These are phyloP conservation scores for Aspergillus sp. DNA, from an alignment of 2,329 filamentous ascomycete species.

Conservation along the genomic window DNA sequence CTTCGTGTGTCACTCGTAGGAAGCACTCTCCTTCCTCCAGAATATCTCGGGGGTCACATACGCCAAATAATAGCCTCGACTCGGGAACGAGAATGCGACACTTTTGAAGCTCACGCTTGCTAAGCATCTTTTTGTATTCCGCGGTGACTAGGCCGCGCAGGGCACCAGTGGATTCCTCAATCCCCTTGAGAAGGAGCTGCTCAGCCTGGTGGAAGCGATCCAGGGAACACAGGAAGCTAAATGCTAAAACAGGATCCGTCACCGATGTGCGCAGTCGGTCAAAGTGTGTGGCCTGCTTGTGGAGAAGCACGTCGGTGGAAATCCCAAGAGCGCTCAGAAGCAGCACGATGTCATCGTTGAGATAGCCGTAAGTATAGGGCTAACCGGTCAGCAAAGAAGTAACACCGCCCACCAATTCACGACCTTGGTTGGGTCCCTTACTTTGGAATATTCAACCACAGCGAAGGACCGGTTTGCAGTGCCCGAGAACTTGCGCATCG, in stretches of 20 bases:
- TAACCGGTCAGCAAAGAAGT: background rate
- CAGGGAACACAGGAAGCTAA: background rate
- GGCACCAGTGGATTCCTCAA: background rate
- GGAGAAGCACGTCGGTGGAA: background rate
- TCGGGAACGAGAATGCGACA: background rate
- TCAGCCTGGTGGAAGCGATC: background rate
- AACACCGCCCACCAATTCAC: background rate
- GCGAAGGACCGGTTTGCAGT: background rate
- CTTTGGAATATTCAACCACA: background rate
- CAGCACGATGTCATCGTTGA: background rate
- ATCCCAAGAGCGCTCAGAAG: background rate
- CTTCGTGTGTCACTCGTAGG: background rate
- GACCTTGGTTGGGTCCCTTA: background rate
- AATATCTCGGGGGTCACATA: background rate
- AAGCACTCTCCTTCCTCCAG: constrained; percentile 3
- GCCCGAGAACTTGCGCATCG: constrained; percentile 1
- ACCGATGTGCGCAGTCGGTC: background rate
- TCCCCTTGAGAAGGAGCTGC: background rate
- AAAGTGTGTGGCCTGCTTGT: background rate
- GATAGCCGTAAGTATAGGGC: background rate
- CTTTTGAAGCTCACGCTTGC: background rate
- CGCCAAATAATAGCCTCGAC: background rate
- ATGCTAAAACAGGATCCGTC: background rate
- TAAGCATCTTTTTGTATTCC: background rate
- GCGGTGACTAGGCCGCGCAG: background rate